Base-by-base conservation (phyloP, 352 stramenopile species). In the Pythium oligandrum region DNA sequence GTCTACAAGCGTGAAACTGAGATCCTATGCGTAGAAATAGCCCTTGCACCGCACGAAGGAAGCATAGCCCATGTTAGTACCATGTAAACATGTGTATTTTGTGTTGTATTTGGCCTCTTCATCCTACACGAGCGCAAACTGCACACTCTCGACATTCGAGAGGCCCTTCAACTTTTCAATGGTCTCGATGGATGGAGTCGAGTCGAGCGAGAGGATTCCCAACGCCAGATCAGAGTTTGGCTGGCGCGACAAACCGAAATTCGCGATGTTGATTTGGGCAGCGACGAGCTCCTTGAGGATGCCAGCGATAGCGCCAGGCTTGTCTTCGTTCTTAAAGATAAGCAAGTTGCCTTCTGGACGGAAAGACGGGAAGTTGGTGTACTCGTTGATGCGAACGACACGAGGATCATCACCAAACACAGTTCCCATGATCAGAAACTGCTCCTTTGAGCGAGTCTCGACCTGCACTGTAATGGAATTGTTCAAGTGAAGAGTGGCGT, bases 291-390 rank as follows among this genome's bases (percentile, higher is more conserved):
- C 75, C 42, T 79, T 74, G 12, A 93, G 64, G 30, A 93, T 84
- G 9, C 73, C 74, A 3, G 77, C 78, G 61, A 93, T 91, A 17
- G 81, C 83, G 51, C 83, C 83, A 5, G 83, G 83, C 32, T 75
- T 74, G 63, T 93, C 83, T 48, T 91, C 63, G 65, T 93, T 93
- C 66, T 87, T 86, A 62, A 93, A 91, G 26, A 91, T 68, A 37
- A 93, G 66, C 42, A 93, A 53, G 57, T 90, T 93, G 31, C 83
- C 83, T 44, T 83, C 59, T 4, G 83, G 83, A 0, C 79, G 81
- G 71, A 93, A 93, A 2, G 80, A 77, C 4, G 83, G 83, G 44
- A 93, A 93, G 62, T 93, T 79, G 8, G 76, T 88, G 68, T 91
- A 91, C 48, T 89, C 80, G 53, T 89, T 84, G 49, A 93, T 76